phyloP scores from a whole-genome alignment of 768 basidiomycete genomes.

The Boletales sp. region DNA sequence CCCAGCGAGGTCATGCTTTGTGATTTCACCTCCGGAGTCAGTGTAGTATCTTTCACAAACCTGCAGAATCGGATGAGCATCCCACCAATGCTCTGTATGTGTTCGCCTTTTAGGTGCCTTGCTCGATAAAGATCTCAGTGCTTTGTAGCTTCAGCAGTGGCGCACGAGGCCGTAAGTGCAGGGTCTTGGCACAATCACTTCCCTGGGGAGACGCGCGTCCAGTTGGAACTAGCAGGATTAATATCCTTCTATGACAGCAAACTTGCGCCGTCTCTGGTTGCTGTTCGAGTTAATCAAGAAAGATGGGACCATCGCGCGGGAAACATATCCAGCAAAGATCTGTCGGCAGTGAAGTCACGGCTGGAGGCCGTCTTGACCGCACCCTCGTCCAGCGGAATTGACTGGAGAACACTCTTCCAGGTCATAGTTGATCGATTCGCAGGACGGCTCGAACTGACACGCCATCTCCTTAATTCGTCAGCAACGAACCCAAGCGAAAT shows the following conservation, averaged over 20 bases:
- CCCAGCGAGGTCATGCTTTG: conserved; percentile 50
- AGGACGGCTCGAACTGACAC: conserved; percentile 24
- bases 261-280: conserved; percentile 27
- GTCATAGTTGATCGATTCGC: conserved; percentile 30
- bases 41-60: conserved; percentile 38
- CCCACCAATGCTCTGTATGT: neutral
- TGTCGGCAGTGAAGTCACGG: neutral
- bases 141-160: neutral
- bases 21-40: conserved; percentile 40
- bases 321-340: conserved; percentile 21
- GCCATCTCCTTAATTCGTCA: conserved; percentile 16
- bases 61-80: conserved; percentile 6
- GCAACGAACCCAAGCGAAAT: conserved; percentile 1
- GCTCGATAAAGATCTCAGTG: neutral
- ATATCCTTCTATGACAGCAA: conserved; percentile 34
- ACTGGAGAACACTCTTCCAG: conserved; percentile 28
- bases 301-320: conserved; percentile 27
- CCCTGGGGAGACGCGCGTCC: conserved; percentile 33
- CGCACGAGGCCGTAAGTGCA: conserved; percentile 6
- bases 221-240: conserved; percentile 29
- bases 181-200: conserved; percentile 28
- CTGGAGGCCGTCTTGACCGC: conserved; percentile 5
- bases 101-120: neutral
- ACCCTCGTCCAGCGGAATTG: conserved; percentile 24
- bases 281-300: conserved; percentile 16